These are phyloP conservation scores for Chlorella sorokiniana DNA, from an alignment of 139 green algal species.

Conservation along the genomic window DNA sequence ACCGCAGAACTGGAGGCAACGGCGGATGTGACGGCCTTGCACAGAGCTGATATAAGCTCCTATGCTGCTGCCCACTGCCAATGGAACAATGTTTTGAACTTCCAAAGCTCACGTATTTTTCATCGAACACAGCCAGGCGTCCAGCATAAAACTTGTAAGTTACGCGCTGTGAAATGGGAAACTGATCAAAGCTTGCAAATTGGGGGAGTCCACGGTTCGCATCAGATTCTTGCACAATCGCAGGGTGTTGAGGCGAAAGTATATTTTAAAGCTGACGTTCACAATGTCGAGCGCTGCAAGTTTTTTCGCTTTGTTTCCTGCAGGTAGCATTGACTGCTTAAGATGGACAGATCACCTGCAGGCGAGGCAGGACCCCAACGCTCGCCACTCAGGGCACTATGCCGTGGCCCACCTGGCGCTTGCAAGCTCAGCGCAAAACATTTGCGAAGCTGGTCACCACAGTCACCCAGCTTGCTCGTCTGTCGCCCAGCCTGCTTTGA, in stretches of 20 bases:
- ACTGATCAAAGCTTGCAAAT: constrained; percentile 63
- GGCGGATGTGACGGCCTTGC: too few species aligned
- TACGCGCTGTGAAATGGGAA: constrained; percentile 62
- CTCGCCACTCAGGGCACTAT: neutral
- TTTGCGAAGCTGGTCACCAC: constrained; percentile 66
- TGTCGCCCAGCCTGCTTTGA: constrained; percentile 31
- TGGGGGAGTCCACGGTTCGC: constrained; percentile 57
- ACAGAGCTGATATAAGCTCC: neutral
- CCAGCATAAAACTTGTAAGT: constrained; percentile 80
- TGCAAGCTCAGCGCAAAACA: constrained; percentile 61
- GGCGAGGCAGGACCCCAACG: neutral
- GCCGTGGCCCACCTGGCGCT: constrained; percentile 15
- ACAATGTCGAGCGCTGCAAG: constrained; percentile 70
- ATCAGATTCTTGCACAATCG: constrained; percentile 76
- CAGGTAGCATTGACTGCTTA: neutral
- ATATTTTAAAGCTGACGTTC: constrained; percentile 79
- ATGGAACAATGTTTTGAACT: neutral
- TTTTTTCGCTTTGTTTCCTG: constrained; percentile 69
- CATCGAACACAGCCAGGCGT: constrained; percentile 80
- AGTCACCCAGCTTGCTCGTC: constrained; percentile 58
- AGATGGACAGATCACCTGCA: neutral
- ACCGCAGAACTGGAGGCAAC: neutral
- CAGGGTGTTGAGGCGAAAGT: constrained; percentile 80
- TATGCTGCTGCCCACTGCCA: neutral
- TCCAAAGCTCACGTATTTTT: constrained; percentile 51